Evolutionary conservation across 2,329 filamentous ascomycete genomes (phyloP).

Genomic region (Metarhizium guizhouense): DNA sequence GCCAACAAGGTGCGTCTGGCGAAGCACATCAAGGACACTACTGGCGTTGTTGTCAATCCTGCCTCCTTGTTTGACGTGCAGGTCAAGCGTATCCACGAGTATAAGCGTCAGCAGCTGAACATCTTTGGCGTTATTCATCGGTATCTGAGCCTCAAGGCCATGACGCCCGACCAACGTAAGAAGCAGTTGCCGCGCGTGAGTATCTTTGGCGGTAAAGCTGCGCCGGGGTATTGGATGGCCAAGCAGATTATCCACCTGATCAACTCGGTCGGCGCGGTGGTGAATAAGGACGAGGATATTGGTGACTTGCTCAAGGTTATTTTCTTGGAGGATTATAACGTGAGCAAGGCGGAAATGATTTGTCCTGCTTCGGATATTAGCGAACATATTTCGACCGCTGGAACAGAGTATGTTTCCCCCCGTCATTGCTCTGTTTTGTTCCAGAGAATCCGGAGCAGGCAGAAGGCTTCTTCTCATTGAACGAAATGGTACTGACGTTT

Average conservation of each 20-base stretch:
- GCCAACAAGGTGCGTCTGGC: constrained; percentile 91
- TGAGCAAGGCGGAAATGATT: constrained; percentile 98
- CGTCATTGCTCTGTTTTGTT: background rate
- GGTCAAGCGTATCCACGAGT: constrained; percentile 98
- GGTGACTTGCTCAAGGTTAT: constrained; percentile 94
- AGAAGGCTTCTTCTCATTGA: background rate
- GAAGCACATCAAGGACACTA: constrained; percentile 78
- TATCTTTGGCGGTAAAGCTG: constrained; percentile 96
- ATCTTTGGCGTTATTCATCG: constrained; percentile 97
- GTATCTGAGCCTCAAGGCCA: constrained; percentile 79
- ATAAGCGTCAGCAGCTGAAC: constrained; percentile 98
- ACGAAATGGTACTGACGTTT: constrained; percentile 8
- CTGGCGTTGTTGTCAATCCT: constrained; percentile 76
- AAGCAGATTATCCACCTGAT: constrained; percentile 97
- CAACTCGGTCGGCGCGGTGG: constrained; percentile 80
- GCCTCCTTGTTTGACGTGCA: constrained; percentile 89
- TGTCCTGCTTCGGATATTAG: constrained; percentile 89
- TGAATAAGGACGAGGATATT: constrained; percentile 88
- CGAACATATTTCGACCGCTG: constrained; percentile 97
- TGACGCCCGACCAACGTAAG: constrained; percentile 76
- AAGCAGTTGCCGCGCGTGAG: constrained; percentile 81
- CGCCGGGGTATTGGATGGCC: constrained; percentile 99
- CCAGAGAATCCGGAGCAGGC: background rate
- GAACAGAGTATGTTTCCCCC: constrained; percentile 60
- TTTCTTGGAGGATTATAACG: constrained; percentile 97